A percentile compares a stretch with the other conserved stretches of the same genome.
phyloP scores from a whole-genome alignment of 2,329 filamentous ascomycete species.

The Trichoderma endophyticum region DNA sequence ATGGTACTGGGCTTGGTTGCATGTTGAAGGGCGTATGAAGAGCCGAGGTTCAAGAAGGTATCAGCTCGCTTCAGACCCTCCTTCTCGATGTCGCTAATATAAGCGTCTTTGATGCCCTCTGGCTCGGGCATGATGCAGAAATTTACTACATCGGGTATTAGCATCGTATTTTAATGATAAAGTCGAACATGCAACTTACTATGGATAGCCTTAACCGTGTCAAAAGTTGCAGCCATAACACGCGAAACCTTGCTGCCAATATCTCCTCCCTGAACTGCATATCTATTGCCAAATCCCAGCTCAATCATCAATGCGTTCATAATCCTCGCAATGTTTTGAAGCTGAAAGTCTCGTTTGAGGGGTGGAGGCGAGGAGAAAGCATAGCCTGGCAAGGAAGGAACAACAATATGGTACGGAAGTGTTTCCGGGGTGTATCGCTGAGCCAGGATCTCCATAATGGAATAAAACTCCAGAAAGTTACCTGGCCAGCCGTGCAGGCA shows the following conservation, averaged over 20 bases:
- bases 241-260: constrained; percentile 46
- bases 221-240: constrained; percentile 32
- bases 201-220: constrained; percentile 8
- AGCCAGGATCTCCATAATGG: constrained; percentile 44
- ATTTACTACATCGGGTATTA: neutral
- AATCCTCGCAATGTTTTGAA: constrained; percentile 33
- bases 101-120: neutral
- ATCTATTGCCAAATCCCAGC: constrained; percentile 33
- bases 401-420: constrained; percentile 56
- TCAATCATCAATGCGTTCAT: constrained; percentile 48
- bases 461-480: constrained; percentile 54
- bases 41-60: neutral
- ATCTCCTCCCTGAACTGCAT: constrained; percentile 57
- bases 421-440: constrained; percentile 46
- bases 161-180: neutral
- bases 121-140: constrained; percentile 14
- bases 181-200: neutral
- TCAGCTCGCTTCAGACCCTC: neutral
- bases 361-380: constrained; percentile 49
- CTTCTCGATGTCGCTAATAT: neutral
- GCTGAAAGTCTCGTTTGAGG: constrained; percentile 38
- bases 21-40: constrained; percentile 4
- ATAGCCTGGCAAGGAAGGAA: constrained; percentile 55
- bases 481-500: constrained; percentile 55
- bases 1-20: constrained; percentile 12